Conservation (phyloP, 345 rosid species). For the Aquilaria yunnanensis region DNA sequence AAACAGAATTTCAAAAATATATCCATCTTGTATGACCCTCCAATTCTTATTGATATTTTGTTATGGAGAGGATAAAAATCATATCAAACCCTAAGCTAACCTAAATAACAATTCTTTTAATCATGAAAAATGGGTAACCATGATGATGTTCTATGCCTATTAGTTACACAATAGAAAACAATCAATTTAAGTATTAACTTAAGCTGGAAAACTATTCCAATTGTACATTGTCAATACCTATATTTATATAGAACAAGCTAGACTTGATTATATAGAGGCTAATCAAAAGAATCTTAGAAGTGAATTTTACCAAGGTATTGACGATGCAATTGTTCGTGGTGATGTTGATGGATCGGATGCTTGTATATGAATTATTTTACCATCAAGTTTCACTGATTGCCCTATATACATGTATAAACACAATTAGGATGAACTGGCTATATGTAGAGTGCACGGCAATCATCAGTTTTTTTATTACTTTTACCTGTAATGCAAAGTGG, state of each 20-base stretch:
- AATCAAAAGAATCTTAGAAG: background rate
- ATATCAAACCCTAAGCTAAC: background rate
- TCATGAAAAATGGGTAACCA: background rate
- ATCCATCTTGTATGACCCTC: conserved; percentile 8
- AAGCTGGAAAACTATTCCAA: conserved; percentile 1
- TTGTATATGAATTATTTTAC: background rate
- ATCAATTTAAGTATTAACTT: background rate
- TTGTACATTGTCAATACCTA: conserved; percentile 2
- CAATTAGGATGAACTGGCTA: conserved; percentile 3
- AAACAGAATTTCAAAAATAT: background rate
- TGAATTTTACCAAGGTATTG: background rate
- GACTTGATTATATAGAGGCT: background rate
- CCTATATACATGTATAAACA: background rate
- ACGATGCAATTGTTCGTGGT: background rate
- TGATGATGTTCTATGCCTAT: background rate
- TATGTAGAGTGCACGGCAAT: too few species aligned
- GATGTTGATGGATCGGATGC: background rate
- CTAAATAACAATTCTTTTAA: background rate
- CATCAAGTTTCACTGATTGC: background rate
- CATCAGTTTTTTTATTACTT: too few species aligned
- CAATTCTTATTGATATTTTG: conserved; percentile 3
- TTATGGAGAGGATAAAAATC: conserved; percentile 4
- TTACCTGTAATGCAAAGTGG: too few species aligned
- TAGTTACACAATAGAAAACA: background rate
- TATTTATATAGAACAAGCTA: conserved; percentile 3